Percentiles rank a stretch among this genome's conserved stretches.
These are phyloP conservation scores for Penicillium herquei DNA, from an alignment of 495 filamentous ascomycete species.

Conservation along the genomic window DNA sequence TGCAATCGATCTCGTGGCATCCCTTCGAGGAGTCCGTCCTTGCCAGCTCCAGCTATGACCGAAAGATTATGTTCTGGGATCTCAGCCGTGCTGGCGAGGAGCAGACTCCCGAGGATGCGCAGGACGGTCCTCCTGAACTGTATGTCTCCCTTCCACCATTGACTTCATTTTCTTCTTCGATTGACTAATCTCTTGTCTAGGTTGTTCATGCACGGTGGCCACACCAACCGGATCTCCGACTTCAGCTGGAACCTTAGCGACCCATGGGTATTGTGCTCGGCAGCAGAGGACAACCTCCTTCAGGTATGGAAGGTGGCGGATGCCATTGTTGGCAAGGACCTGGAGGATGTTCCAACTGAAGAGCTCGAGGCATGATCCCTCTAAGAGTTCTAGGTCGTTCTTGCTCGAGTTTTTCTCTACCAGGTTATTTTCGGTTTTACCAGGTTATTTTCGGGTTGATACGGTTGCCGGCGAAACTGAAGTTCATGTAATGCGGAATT, in stretches of 20 bases:
- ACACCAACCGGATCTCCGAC: slow-evolving; percentile 93
- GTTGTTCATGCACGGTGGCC: slow-evolving; percentile 98
- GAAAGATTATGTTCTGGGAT: slow-evolving; percentile 96
- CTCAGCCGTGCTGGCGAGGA: slow-evolving; percentile 87
- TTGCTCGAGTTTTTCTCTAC: neutral
- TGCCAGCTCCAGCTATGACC: slow-evolving; percentile 87
- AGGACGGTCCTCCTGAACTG: slow-evolving; percentile 95
- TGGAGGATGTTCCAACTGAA: slow-evolving; percentile 73
- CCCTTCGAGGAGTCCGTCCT: slow-evolving; percentile 83
- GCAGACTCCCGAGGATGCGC: slow-evolving; percentile 90
- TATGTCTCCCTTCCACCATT: slow-evolving; percentile 43
- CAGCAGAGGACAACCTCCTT: slow-evolving; percentile 94
- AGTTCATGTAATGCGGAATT: slow-evolving; percentile 4
- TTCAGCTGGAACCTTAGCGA: slow-evolving; percentile 97
- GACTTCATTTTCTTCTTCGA: slow-evolving; percentile 1
- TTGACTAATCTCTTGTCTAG: slow-evolving; percentile 38
- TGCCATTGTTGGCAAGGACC: slow-evolving; percentile 79
- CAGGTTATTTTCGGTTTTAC: neutral
- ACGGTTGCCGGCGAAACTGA: slow-evolving; percentile 12
- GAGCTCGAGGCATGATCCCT: slow-evolving; percentile 64
- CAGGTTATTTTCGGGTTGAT: slow-evolving; percentile 4
- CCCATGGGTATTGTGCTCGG: slow-evolving; percentile 91
- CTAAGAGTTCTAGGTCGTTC: neutral
- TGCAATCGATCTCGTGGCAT: slow-evolving; percentile 92
- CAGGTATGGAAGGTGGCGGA: slow-evolving; percentile 96